phyloP scores from a whole-genome alignment of 176 grass and related monocot species.

The Carex littledalei region DNA sequence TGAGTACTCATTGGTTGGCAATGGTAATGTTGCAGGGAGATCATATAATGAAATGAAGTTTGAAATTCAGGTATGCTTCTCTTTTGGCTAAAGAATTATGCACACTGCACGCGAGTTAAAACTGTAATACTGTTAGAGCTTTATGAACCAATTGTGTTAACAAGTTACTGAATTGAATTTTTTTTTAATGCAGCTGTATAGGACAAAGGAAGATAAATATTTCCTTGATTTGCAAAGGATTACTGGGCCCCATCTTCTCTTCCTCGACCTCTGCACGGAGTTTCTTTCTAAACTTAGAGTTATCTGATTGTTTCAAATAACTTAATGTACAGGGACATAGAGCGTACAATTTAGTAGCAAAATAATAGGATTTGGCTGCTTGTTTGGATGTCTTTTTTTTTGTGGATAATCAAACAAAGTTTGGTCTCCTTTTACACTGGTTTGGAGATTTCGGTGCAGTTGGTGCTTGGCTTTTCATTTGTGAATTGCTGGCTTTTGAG shows the following conservation, averaged over 20 bases:
- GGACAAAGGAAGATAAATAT: constrained; percentile 77
- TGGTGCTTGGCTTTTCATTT: not conserved
- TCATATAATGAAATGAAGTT: constrained; percentile 65
- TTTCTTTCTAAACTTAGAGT: constrained; percentile 89
- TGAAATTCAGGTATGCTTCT: constrained; percentile 74
- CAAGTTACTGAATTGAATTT: not conserved
- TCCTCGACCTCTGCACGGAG: constrained; percentile 77
- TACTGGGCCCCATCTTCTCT: constrained; percentile 66
- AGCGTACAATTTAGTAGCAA: not conserved
- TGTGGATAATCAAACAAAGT: not conserved
- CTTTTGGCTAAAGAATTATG: not conserved
- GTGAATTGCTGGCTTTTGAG: not conserved
- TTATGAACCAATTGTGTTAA: not conserved
- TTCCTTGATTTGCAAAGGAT: constrained; percentile 90
- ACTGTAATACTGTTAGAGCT: not conserved
- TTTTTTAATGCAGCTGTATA: constrained; percentile 66
- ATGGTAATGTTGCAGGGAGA: constrained; percentile 40
- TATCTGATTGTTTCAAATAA: constrained; percentile 28
- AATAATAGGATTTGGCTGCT: constrained; percentile 16
- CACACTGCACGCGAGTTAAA: not conserved
- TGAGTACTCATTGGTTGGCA: constrained; percentile 57
- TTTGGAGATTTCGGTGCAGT: not conserved
- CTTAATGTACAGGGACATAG: not conserved
- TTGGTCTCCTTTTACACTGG: constrained; percentile 13
- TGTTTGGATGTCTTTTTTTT: not conserved